Evolutionary conservation across 2,329 filamentous ascomycete genomes (phyloP).

Genomic region (Phyllosticta paracitricarpa): DNA sequence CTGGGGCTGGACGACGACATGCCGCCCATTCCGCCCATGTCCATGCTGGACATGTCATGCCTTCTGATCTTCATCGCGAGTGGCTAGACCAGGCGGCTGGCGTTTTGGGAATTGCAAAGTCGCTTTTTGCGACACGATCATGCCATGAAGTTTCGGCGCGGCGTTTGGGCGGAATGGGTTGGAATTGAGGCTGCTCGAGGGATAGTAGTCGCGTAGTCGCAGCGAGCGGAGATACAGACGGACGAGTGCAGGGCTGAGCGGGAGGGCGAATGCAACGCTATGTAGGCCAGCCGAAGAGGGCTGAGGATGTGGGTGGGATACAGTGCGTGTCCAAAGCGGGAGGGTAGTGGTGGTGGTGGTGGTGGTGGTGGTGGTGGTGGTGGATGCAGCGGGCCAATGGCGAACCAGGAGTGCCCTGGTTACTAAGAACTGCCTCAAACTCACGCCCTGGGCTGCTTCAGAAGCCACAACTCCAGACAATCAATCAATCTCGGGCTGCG

Average conservation of each 20-base stretch:
- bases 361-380: background rate
- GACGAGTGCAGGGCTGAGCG: background rate
- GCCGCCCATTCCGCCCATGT: constrained; percentile 15
- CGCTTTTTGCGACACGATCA: background rate
- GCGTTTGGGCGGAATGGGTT: background rate
- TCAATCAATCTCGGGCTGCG: background rate
- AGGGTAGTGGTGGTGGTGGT: background rate
- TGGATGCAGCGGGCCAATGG: background rate
- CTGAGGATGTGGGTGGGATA: background rate
- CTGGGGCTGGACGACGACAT: constrained; percentile 25
- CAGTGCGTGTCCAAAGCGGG: background rate
- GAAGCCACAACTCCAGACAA: background rate
- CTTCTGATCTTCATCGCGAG: background rate
- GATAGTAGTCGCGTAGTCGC: background rate
- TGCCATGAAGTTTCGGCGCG: background rate
- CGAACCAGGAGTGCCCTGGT: background rate
- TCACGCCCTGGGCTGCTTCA: background rate
- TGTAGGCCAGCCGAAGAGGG: background rate
- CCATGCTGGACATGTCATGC: constrained; percentile 23
- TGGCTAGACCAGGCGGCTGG: background rate
- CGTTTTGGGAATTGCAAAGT: background rate
- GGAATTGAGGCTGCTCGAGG: background rate
- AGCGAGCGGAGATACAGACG: background rate
- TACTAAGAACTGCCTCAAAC: background rate
- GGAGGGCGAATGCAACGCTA: background rate